Evolutionary conservation across 2,329 filamentous ascomycete genomes (phyloP).

Genomic region (Colletotrichum siamense): DNA sequence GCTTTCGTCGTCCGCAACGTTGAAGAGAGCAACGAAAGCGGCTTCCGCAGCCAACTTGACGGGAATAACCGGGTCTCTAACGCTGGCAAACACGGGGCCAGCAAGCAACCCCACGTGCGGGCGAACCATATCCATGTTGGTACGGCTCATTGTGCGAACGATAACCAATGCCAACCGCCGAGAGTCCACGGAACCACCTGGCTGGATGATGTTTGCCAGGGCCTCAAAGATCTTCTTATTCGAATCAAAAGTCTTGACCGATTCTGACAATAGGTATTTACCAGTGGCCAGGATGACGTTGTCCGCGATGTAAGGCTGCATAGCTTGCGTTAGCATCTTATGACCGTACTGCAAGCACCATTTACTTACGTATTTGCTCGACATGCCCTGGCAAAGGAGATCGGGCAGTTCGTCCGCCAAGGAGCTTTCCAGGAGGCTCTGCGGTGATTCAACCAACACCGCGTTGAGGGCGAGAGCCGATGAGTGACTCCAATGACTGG

Average conservation of each 20-base stretch:
- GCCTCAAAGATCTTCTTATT: slow-evolving; percentile 82
- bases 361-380: slow-evolving; percentile 72
- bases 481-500: slow-evolving; percentile 74
- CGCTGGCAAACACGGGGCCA: slow-evolving; percentile 84
- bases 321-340: slow-evolving; percentile 22
- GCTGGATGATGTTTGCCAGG: slow-evolving; percentile 76
- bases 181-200: slow-evolving; percentile 80
- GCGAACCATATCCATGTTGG: slow-evolving; percentile 79
- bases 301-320: slow-evolving; percentile 80
- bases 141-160: slow-evolving; percentile 81
- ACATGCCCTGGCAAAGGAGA: slow-evolving; percentile 81
- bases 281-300: slow-evolving; percentile 89
- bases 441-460: slow-evolving; percentile 80
- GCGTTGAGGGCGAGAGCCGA: slow-evolving; percentile 90
- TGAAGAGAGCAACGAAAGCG: slow-evolving; percentile 90
- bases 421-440: slow-evolving; percentile 67
- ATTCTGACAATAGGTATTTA: slow-evolving; percentile 81
- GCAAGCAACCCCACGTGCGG: slow-evolving; percentile 84
- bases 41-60: slow-evolving; percentile 95
- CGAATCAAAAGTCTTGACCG: slow-evolving; percentile 74
- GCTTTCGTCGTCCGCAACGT: slow-evolving; percentile 84
- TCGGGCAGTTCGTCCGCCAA: slow-evolving; percentile 77
- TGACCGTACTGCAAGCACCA: background rate
- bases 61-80: slow-evolving; percentile 90
- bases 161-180: slow-evolving; percentile 88